Evolutionary conservation across 345 rosid species (phyloP), one percentile per base, ranked within the genome.

Genomic region (Pelargonium nanum): DNA sequence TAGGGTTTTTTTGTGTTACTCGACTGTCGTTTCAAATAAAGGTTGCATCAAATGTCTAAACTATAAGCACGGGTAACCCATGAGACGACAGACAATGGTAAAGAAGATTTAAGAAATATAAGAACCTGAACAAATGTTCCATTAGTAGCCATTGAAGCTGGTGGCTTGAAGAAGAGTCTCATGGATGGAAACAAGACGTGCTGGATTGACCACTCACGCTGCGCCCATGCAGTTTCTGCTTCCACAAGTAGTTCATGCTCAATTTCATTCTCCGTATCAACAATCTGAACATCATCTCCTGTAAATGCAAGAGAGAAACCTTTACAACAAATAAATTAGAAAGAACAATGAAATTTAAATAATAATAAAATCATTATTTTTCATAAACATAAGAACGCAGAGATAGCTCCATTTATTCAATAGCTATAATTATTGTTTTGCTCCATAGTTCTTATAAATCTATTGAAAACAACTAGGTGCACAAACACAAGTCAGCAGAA

Each of bases 101-200:
- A 53, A 10, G 17, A 45, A n/a, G n/a, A n/a, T n/a, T n/a, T n/a
- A n/a, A n/a, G n/a, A n/a, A n/a, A n/a, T n/a, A n/a, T n/a, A n/a
- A n/a, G n/a, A n/a, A 88, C 98, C 94, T 80, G 78, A 55, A 93
- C 89, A 81, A 89, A 89, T 65, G 99, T 85, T 67, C 99, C 99
- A 76, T 89, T 78, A 63, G 79, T 67, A 62, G 90, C 84, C 99
- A 89, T 87, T 60, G 91, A 81, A 66, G 81, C 66, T 40, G 88
- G 89, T 59, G 99, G 99, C 75, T 87, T 85, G 40, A 93, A 74
- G 76, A 93, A 93, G 62, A 93, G 82, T 76, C 88, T 87, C 83
- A 89, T 74, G 55, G 99, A 75, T 1, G 99, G 91, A 80, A 93
- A 85, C 75, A 93, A 67, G 60, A 93, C 89, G 65, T 93, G 99